Evolutionary conservation across 352 stramenopile species (phyloP).

Genomic region (Phytopythium aichiense): DNA sequence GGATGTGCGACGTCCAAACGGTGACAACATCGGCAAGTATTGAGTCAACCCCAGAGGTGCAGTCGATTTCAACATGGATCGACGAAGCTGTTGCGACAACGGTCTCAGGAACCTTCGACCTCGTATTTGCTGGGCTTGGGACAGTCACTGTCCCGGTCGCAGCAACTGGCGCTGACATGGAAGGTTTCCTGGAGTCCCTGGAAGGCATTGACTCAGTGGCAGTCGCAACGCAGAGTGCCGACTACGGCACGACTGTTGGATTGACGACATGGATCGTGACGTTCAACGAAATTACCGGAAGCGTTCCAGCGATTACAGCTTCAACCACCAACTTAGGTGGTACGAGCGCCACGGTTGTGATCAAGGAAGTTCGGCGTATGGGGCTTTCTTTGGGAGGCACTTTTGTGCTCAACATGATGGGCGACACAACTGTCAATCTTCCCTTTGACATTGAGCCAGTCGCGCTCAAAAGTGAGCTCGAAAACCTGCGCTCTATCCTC

Average conservation of each 20-base stretch:
- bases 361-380: slow-evolving; percentile 76
- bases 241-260: slow-evolving; percentile 42
- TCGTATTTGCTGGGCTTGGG: slow-evolving; percentile 53
- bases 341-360: slow-evolving; percentile 41
- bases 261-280: slow-evolving; percentile 84
- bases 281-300: slow-evolving; percentile 91
- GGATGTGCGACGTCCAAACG: slow-evolving; percentile 94
- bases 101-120: slow-evolving; percentile 61
- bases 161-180: slow-evolving; percentile 32
- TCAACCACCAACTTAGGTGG: slow-evolving; percentile 52
- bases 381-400: slow-evolving; percentile 85
- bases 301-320: slow-evolving; percentile 80
- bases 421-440: slow-evolving; percentile 89
- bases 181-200: slow-evolving; percentile 67
- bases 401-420: slow-evolving; percentile 92
- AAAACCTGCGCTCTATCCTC: slow-evolving; percentile 51
- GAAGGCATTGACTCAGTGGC: slow-evolving; percentile 74
- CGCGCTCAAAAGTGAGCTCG: slow-evolving; percentile 83
- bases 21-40: slow-evolving; percentile 88
- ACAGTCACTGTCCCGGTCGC: slow-evolving; percentile 38
- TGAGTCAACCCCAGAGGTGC: slow-evolving; percentile 87
- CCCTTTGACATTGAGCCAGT: slow-evolving; percentile 86
- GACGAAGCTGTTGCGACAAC: slow-evolving; percentile 27
- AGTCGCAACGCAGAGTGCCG: slow-evolving; percentile 39
- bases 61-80: slow-evolving; percentile 81